These are phyloP conservation scores for Phyllosticta paracitricarpa DNA, from an alignment of 2,329 filamentous ascomycete species.

Conservation along the genomic window DNA sequence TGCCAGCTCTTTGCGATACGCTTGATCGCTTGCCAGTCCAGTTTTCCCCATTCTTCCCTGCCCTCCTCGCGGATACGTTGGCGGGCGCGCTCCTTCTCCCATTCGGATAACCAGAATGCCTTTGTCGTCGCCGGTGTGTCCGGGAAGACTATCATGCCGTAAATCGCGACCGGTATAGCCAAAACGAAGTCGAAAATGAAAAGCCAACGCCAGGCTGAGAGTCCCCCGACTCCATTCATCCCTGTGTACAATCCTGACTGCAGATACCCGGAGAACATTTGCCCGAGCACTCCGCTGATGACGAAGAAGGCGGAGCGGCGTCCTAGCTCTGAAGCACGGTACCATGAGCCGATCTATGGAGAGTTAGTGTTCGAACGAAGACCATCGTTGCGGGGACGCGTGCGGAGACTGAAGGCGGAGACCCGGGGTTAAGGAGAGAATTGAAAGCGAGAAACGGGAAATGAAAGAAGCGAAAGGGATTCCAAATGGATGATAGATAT, in stretches of 20 bases:
- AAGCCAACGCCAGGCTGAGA: constrained; percentile 11
- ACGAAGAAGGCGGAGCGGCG: constrained; percentile 5
- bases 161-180: constrained; percentile 29
- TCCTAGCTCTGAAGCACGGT: constrained; percentile 3
- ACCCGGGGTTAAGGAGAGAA: not conserved
- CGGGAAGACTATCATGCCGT: constrained; percentile 30
- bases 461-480: not conserved
- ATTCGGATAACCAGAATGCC: constrained; percentile 32
- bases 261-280: constrained; percentile 12
- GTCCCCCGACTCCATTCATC: constrained; percentile 8
- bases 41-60: constrained; percentile 27
- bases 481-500: not conserved
- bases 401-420: not conserved
- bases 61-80: constrained; percentile 25
- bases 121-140: constrained; percentile 35
- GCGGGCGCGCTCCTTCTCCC: constrained; percentile 15
- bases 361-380: constrained; percentile 18
- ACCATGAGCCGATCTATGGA: constrained; percentile 15
- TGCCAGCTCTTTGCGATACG: constrained; percentile 36
- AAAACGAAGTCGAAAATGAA: constrained; percentile 20
- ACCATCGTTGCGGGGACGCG: not conserved
- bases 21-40: constrained; percentile 28
- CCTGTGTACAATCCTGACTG: constrained; percentile 6
- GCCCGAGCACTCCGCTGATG: constrained; percentile 1
- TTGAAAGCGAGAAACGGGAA: not conserved